Conservation (phyloP, 2,329 filamentous ascomycete genomes). For the Nothopassalora personata region DNA sequence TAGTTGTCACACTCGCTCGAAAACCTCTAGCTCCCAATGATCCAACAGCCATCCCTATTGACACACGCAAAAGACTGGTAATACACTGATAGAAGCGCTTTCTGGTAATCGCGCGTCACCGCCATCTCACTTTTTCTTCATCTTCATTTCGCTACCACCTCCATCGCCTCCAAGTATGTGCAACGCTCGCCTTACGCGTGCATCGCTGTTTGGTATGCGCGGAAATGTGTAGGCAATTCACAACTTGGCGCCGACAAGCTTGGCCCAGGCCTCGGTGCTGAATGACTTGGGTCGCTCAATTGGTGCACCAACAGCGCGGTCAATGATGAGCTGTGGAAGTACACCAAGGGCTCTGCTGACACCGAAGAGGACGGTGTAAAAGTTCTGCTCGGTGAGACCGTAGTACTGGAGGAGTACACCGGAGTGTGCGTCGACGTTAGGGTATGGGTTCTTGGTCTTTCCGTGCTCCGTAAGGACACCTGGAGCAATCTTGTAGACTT, state of each 20-base stretch:
- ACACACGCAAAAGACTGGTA: conserved; percentile 9
- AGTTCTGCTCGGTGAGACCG: conserved; percentile 96
- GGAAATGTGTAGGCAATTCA: conserved; percentile 47
- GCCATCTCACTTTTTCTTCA: not conserved
- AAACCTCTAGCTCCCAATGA: conserved; percentile 10
- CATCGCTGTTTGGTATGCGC: conserved; percentile 2
- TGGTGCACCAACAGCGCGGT: conserved; percentile 91
- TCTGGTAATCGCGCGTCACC: not conserved
- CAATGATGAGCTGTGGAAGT: conserved; percentile 98
- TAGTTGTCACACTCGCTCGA: conserved; percentile 12
- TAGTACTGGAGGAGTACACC: conserved; percentile 99
- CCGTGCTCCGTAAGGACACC: conserved; percentile 98
- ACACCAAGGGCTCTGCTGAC: conserved; percentile 97
- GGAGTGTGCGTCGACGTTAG: conserved; percentile 98
- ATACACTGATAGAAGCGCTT: conserved; percentile 5
- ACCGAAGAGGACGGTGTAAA: conserved; percentile 99
- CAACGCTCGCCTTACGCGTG: conserved; percentile 18
- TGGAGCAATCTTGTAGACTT: conserved; percentile 99
- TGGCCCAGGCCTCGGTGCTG: conserved; percentile 93
- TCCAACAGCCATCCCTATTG: conserved; percentile 8
- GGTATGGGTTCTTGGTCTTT: conserved; percentile 99
- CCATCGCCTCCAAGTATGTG: conserved; percentile 25
- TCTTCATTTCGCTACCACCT: conserved; percentile 19
- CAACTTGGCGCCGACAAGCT: conserved; percentile 84
- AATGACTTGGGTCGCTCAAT: conserved; percentile 99